Base-by-base conservation (phyloP, 495 filamentous ascomycete species). In the Hypoxylon lienhwacheense region DNA sequence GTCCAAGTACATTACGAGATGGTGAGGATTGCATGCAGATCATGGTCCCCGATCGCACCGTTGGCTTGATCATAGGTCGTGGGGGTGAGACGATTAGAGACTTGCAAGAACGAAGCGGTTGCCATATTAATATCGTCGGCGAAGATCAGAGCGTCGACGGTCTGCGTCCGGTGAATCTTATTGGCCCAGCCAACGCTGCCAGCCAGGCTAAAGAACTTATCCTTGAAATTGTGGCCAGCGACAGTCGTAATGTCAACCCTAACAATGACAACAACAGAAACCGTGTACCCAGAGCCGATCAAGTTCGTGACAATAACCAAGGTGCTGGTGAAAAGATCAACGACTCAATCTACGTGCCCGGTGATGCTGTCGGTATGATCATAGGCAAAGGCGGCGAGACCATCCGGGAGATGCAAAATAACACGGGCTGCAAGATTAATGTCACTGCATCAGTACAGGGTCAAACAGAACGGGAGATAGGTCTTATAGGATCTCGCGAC, bases 81-180 rank as follows among this genome's bases (percentile, higher is more conserved):
- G 88, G 88, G 15, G 88, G 88, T 20, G 88, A 92, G 70, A 91
- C 89, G 4, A 92, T 92, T 55, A 85, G 91, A 25, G 92, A 97
- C 68, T 81, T 92, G 10, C 89, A 93, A 66, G 89, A 93, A 63
- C 80, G 87, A 46, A 90, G 86, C 57, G 85, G 82, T 1, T 93
- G 89, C 58, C 89, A 93, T 69, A 88, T 93, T 50, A 93, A 93
- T 68, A 92, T 93, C 53, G 86, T 92, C 2, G 85, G 85, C 35
- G 88, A 93, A 68, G 85, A 87, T 44, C 90, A 91, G 73, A 90
- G 86, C 65, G 77, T 91, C 21, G 89, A 91, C 59, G 89, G 89
- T 16, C 76, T 91, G 29, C 82, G 89, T 7, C 89, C 89, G 22
- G 87, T 93, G 36, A 92, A 93, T 60, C 78, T 93, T 16, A 91